Conservation (phyloP, 257 asterid species). For the Ilex asprella region DNA sequence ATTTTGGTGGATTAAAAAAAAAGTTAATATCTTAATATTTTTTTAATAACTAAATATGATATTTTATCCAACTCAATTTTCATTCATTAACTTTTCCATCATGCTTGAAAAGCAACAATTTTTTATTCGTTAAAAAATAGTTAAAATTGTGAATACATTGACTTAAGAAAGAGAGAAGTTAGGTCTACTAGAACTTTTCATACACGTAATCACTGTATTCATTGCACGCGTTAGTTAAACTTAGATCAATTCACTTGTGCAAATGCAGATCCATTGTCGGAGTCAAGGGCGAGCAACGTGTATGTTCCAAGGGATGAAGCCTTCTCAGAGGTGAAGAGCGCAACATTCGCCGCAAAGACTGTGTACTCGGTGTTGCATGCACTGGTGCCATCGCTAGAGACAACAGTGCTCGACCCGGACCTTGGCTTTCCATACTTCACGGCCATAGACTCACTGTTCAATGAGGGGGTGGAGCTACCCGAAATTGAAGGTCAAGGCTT, state of each 20-base stretch:
- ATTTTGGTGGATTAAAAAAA: too few species aligned
- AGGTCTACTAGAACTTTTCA: too few species aligned
- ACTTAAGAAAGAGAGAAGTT: too few species aligned
- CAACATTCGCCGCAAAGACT: neutral
- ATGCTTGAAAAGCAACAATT: too few species aligned
- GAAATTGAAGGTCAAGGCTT: neutral
- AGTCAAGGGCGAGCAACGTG: neutral
- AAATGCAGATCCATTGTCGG: neutral
- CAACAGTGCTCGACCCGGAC: neutral
- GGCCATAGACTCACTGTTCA: neutral
- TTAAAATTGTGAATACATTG: too few species aligned
- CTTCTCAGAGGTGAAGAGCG: neutral
- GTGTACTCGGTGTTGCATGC: neutral
- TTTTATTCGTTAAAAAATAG: too few species aligned
- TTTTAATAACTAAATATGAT: too few species aligned
- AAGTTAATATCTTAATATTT: too few species aligned
- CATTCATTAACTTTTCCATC: too few species aligned
- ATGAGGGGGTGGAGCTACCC: neutral
- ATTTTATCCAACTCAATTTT: too few species aligned
- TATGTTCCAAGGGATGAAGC: neutral
- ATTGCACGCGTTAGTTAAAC: too few species aligned
- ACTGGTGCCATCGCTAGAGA: neutral
- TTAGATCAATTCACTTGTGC: neutral
- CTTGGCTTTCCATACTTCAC: neutral
- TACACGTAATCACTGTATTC: too few species aligned